These are phyloP conservation scores for Cercospora sp. DNA, from an alignment of 2,329 filamentous ascomycete species.

Conservation along the genomic window DNA sequence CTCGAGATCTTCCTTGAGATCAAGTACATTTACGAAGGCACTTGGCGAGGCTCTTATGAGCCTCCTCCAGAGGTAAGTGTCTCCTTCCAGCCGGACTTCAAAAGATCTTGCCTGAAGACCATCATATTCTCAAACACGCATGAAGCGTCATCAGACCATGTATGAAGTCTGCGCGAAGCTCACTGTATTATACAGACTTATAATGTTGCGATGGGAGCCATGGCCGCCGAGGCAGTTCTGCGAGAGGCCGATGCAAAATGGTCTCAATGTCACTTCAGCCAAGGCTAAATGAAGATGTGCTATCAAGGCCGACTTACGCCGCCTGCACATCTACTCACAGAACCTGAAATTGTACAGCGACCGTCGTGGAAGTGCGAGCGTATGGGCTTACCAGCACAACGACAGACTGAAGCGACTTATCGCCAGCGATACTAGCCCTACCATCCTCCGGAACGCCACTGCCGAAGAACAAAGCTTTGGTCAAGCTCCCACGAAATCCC, in stretches of 20 bases:
- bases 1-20: constrained; percentile 19
- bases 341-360: background rate
- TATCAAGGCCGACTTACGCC: background rate
- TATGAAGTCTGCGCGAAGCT: background rate
- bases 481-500: background rate
- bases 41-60: constrained; percentile 17
- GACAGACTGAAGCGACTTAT: background rate
- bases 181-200: constrained; percentile 5
- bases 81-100: too few relatives aligned
- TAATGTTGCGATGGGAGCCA: constrained; percentile 12
- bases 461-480: background rate
- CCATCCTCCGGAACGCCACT: background rate
- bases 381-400: background rate
- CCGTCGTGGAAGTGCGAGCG: background rate
- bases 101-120: background rate
- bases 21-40: constrained; percentile 17
- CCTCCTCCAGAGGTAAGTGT: constrained; percentile 10
- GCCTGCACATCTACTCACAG: background rate
- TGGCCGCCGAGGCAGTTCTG: constrained; percentile 3
- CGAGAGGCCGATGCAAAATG: constrained; percentile 15
- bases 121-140: background rate
- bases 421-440: background rate
- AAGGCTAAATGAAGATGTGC: background rate
- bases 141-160: background rate
- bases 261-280: constrained; percentile 10